These are phyloP conservation scores for Monilinia fructigena DNA, from an alignment of 2,329 filamentous ascomycete species.

Conservation along the genomic window DNA sequence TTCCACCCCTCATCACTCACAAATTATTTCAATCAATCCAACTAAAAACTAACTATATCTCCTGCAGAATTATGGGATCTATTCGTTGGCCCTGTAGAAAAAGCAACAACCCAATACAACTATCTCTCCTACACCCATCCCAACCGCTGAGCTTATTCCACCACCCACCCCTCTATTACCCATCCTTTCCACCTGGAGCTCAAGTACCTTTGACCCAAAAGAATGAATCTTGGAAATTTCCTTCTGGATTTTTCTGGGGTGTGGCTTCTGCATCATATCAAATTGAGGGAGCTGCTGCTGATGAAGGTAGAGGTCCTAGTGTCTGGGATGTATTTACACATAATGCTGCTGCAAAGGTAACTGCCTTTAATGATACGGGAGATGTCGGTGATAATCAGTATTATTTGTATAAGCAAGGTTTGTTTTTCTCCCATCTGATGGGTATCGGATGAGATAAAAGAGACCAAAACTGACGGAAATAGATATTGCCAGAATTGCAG, in stretches of 20 bases:
- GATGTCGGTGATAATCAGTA: conserved; percentile 44
- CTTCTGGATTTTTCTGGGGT: conserved; percentile 47
- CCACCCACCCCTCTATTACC: conserved; percentile 33
- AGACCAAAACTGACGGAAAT: conserved; percentile 3
- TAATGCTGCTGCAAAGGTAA: conserved; percentile 25
- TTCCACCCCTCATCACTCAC: neutral
- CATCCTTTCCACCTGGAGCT: conserved; percentile 26
- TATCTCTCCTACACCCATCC: conserved; percentile 32
- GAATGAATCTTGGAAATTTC: conserved; percentile 36
- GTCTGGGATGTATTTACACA: conserved; percentile 44
- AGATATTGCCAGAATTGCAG: conserved; percentile 53
- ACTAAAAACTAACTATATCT: neutral
- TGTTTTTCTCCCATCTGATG: conserved; percentile 24
- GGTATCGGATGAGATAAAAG: neutral
- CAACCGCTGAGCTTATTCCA: conserved; percentile 32
- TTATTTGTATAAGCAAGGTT: conserved; percentile 55
- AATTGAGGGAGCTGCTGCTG: conserved; percentile 48
- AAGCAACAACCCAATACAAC: conserved; percentile 33
- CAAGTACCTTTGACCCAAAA: conserved; percentile 27
- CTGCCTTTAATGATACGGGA: conserved; percentile 45
- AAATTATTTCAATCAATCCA: conserved; percentile 30
- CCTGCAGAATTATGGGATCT: conserved; percentile 30
- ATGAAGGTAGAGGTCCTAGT: conserved; percentile 46
- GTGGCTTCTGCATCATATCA: conserved; percentile 49
- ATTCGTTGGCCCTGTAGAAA: conserved; percentile 33